These are phyloP conservation scores for Fagus crenata DNA, from an alignment of 306 rosid genomes.

Conservation along the genomic window DNA sequence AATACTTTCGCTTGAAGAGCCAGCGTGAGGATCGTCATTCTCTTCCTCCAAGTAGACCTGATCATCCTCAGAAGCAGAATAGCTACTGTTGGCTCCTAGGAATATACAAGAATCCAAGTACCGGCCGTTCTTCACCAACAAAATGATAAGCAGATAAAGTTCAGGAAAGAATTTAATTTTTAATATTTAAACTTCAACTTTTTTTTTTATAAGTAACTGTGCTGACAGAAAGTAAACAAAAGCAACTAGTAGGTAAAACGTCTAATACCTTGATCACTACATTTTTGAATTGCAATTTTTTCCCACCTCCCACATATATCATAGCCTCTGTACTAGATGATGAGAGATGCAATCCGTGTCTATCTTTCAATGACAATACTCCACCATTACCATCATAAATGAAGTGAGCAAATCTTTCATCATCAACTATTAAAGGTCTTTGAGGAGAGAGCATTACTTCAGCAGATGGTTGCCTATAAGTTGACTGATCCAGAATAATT, in stretches of 20 bases:
- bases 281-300: conserved; percentile 86
- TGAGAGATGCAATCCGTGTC: conserved; percentile 54
- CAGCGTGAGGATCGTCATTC: conserved; percentile 38
- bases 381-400: conserved; percentile 94
- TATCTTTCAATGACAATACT: conserved; percentile 58
- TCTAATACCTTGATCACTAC: conserved; percentile 69
- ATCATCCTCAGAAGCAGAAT: conserved; percentile 70
- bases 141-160: conserved; percentile 22
- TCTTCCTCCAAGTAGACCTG: conserved; percentile 59
- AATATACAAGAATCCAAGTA: conserved; percentile 84
- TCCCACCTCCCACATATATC: conserved; percentile 83
- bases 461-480: conserved; percentile 65
- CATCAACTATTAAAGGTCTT: conserved; percentile 77
- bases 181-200: too few species aligned
- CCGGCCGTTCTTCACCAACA: conserved; percentile 60
- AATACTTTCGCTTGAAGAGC: conserved; percentile 38
- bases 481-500: conserved; percentile 55
- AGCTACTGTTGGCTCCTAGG: conserved; percentile 86
- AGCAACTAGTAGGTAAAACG: neutral
- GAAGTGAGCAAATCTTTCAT: conserved; percentile 68
- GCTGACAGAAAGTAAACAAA: neutral
- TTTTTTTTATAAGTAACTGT: too few species aligned
- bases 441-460: conserved; percentile 73
- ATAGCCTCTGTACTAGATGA: conserved; percentile 66
- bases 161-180: conserved; percentile 2